A percentile compares a stretch with the other conserved stretches of the same genome.
phyloP scores from a whole-genome alignment of 2,329 filamentous ascomycete species.

The Aureobasidium sp. region DNA sequence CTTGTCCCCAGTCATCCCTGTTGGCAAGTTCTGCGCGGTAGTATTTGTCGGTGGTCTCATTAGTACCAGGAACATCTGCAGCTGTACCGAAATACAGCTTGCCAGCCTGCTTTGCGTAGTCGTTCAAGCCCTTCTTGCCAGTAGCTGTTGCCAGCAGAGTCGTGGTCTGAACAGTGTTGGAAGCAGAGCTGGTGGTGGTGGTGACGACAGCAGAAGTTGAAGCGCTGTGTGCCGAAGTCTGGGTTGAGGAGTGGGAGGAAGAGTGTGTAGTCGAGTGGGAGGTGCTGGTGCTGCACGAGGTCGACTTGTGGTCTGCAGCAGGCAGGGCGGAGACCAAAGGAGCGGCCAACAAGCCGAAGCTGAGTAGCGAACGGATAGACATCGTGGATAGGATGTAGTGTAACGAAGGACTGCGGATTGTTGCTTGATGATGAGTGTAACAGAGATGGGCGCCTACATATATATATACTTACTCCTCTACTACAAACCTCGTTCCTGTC shows the following conservation, averaged over 20 bases:
- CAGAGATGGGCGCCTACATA: not conserved
- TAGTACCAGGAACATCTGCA: conserved; percentile 41
- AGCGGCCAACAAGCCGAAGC: conserved; percentile 6
- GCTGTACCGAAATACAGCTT: conserved; percentile 50
- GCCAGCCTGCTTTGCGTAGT: conserved; percentile 46
- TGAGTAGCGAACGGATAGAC: conserved; percentile 11
- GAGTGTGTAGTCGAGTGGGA: conserved; percentile 1
- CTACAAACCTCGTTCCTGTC: not conserved
- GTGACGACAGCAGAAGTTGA: not conserved
- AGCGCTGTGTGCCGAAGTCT: not conserved
- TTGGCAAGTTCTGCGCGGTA: conserved; percentile 50
- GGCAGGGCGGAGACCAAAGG: conserved; percentile 4
- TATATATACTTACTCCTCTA: not conserved
- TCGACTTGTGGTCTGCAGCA: conserved; percentile 7
- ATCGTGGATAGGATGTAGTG: not conserved
- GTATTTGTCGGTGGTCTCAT: conserved; percentile 42
- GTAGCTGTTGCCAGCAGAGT: conserved; percentile 5
- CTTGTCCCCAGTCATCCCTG: conserved; percentile 52
- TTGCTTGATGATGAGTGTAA: conserved; percentile 2
- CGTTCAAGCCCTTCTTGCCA: conserved; percentile 32
- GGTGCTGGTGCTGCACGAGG: conserved; percentile 6
- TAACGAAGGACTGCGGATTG: conserved; percentile 1
- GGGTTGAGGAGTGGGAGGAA: not conserved
- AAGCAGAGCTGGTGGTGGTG: conserved; percentile 1
- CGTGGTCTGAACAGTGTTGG: conserved; percentile 6